These are phyloP conservation scores for Wickerhamiella spandovensis DNA, from an alignment of 805 yeast genomes.

Conservation along the genomic window DNA sequence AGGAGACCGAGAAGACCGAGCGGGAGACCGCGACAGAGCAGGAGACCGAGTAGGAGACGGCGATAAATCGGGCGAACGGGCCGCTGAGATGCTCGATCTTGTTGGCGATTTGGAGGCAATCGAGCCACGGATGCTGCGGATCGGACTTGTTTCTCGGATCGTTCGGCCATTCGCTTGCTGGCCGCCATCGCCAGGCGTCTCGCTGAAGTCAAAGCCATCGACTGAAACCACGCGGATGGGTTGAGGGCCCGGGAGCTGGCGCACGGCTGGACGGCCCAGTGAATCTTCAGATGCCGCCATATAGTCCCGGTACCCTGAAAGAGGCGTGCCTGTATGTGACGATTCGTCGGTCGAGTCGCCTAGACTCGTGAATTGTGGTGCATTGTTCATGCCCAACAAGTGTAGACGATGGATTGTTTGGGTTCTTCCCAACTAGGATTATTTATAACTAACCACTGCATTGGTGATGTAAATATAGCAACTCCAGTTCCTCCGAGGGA, in stretches of 20 bases:
- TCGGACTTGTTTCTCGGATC: slow-evolving; percentile 28
- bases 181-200: slow-evolving; percentile 35
- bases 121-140: neutral
- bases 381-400: neutral
- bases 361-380: neutral
- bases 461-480: neutral
- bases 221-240: neutral
- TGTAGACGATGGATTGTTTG: neutral
- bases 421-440: neutral
- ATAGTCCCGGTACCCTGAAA: neutral
- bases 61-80: neutral
- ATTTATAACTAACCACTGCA: neutral
- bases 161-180: slow-evolving; percentile 42
- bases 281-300: neutral
- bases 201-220: neutral
- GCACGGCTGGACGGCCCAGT: neutral
- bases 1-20: no score
- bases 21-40: neutral
- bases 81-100: neutral
- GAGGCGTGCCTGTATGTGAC: neutral
- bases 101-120: neutral
- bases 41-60: neutral
- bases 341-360: neutral
- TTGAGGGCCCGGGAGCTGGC: neutral
- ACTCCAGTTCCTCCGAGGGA: no score